Conservation (phyloP, 805 yeast genomes). For the Starmerella geochares region DNA sequence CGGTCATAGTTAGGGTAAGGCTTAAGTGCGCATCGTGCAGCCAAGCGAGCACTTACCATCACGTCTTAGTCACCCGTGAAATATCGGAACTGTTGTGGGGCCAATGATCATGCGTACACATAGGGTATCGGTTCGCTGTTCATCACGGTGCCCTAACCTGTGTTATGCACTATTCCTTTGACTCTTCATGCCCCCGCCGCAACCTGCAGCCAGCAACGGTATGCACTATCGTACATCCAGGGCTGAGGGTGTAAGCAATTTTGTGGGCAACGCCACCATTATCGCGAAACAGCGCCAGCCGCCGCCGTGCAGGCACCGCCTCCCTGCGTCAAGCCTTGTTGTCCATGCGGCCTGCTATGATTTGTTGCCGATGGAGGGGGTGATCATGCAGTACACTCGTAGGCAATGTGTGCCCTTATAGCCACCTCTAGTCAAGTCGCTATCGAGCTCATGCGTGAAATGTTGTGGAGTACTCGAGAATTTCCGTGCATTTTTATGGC, state of each 20-base stretch:
- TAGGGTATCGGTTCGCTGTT: not conserved
- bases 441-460: no score
- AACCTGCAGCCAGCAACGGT: conserved; percentile 7
- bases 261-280: conserved; percentile 4
- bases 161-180: not conserved
- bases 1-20: not conserved
- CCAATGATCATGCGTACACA: conserved; percentile 4
- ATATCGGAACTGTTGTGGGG: not conserved
- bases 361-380: no score
- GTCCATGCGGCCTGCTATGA: no score
- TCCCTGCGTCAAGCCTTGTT: not conserved
- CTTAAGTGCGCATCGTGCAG: not conserved
- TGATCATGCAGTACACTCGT: no score
- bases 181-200: conserved; percentile 1
- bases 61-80: not conserved
- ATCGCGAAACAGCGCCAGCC: not conserved
- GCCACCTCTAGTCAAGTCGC: no score
- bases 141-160: not conserved
- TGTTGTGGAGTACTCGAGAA: no score
- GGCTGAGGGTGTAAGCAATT: not conserved
- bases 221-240: conserved; percentile 7
- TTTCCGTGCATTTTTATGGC: no score
- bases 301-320: not conserved
- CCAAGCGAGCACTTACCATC: conserved; percentile 3
- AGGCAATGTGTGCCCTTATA: no score